A percentile compares a stretch with the other conserved stretches of the same genome.
phyloP scores from a whole-genome alignment of 2,329 filamentous ascomycete genomes.

The Sordariomycetes sp. region DNA sequence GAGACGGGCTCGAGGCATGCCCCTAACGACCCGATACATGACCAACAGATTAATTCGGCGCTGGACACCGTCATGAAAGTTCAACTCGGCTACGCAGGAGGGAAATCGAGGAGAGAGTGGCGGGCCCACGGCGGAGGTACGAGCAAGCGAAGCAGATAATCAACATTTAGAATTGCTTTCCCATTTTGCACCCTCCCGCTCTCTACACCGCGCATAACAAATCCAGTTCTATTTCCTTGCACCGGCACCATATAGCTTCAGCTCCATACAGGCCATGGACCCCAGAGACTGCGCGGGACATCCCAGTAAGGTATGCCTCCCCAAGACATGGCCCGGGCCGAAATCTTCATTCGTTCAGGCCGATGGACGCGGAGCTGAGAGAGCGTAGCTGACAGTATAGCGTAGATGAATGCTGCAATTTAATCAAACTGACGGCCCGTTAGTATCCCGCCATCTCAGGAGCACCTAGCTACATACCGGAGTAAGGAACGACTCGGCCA shows the following conservation, averaged over 20 bases:
- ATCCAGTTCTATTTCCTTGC: background rate
- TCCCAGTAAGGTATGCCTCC: background rate
- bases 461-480: conserved; percentile 47
- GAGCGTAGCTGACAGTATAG: no score
- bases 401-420: background rate
- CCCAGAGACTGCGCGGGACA: background rate
- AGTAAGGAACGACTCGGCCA: conserved; percentile 96
- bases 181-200: background rate
- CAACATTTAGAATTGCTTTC: background rate
- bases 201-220: background rate
- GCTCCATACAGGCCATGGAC: background rate
- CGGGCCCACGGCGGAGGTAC: no score
- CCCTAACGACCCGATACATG: no score
- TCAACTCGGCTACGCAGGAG: no score
- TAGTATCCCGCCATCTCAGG: background rate
- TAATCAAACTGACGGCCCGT: background rate
- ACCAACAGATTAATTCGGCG: no score
- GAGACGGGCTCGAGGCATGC: no score
- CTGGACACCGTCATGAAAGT: no score
- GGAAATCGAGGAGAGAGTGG: no score
- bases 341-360: background rate
- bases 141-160: background rate
- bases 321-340: background rate
- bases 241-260: background rate
- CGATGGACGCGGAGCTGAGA: no score